Base-by-base conservation (phyloP, 805 yeast species). In the Metschnikowia colocasiae region DNA sequence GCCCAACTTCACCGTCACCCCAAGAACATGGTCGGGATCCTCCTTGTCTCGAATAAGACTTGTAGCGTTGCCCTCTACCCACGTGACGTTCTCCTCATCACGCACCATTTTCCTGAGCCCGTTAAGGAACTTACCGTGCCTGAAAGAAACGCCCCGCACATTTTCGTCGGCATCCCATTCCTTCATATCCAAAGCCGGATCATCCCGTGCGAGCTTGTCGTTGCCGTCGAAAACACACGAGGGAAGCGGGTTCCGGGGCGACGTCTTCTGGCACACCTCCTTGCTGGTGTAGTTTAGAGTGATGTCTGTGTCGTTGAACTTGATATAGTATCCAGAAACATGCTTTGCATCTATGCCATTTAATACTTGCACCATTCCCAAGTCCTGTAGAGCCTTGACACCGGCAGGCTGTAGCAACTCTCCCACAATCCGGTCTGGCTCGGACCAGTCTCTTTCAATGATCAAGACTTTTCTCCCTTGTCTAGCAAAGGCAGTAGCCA, bases 331-430 rank as follows among this genome's bases (percentile, higher is more conserved):
- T 3, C 99, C 99, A 34, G 76, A 67, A 26, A 83, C 87, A 20
- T 80, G 81, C 7, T 80, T 78, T 6, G 97, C 96, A 35, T 82
- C 91, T 43, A 89, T 88, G 43, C 76, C 77, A 54, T 85, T 84
- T 26, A 88, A 62, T 2, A 91, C 83, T 53, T 81, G 80, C 16
- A 78, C 78, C 89, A 94, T 82, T 4, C 97, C 98, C 27, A 94
- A 70, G 55, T 88, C 83, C 55, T 76, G 74, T 47, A 94, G 72
- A 1, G 96, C 92, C 62, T 85, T 81, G 25, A 94, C 69, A n/a
- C 99, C 99, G 30, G 89, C 91, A 3, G 99, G 99, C 67, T 94
- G 99, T 78, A 94, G 76, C 59, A 94, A 76, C 65, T 94, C 99
- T 34, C 99, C 99, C 27, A 94, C 98, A 48, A 94, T 94, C 56